Evolutionary conservation across 2,329 filamentous ascomycete species (phyloP), one percentile per base, ranked within the genome.

Genomic region (Boeremia exigua): DNA sequence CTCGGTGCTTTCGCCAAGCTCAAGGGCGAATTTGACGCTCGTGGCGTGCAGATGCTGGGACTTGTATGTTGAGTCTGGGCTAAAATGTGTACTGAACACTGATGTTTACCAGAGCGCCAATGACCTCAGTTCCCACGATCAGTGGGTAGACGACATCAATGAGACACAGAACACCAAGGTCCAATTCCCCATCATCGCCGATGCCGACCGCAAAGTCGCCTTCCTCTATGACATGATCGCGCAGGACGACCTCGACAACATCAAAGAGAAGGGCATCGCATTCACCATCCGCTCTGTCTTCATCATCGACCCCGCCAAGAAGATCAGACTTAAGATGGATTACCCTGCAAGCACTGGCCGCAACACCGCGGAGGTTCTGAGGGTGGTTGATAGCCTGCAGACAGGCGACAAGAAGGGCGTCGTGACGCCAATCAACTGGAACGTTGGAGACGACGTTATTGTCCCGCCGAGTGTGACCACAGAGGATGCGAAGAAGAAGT

Each of bases 271-370:
- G 69, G 79, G 76, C 67, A 90, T 94, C 68, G 92, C 92, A 53
- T 94, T 96, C 80, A 96, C 93, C 68, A 96, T 97, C 80, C 91
- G 93, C 71, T 92, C 90, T 68, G 93, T 96, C 74, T 96, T 96
- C 84, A 84, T 96, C 80, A 95, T 96, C 77, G 92, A 96, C 82
- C 92, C 92, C 62, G 87, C 86, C 78, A 96, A 96, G 88, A 94
- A 89, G 78, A 95, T 96, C 80, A 89, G 93, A 69, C 87, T 93
- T 75, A 96, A 92, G 76, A 89, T 96, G 81, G 88, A 90, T 74
- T 97, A 96, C 83, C 93, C 93, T 38, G 92, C 93, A 59, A 93
- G 89, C 56, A 96, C 92, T 40, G 93, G 93, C 32, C 74, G 84
- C 40, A 86, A 86, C 67, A 80, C 81, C 6, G 76, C 78, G 6